These are phyloP conservation scores for Plectranthus barbatus DNA, from an alignment of 257 asterid genomes.

Conservation along the genomic window DNA sequence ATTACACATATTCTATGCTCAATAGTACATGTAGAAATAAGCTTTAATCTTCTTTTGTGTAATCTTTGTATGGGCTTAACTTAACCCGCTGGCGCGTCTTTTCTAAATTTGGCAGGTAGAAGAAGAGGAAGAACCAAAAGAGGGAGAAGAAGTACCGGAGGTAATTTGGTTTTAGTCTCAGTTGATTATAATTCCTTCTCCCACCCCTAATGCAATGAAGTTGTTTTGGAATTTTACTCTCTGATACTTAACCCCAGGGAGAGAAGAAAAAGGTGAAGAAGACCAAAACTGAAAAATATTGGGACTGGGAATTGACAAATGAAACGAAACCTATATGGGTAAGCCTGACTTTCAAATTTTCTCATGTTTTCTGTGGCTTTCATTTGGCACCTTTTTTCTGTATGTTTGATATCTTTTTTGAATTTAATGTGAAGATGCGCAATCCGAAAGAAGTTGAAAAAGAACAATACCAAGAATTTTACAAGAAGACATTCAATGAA, in stretches of 20 bases:
- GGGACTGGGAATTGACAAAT: constrained; percentile 91
- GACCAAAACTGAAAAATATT: constrained; percentile 22
- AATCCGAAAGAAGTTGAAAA: constrained; percentile 92
- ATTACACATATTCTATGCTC: too few relatives aligned
- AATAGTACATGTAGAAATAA: too few relatives aligned
- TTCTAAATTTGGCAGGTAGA: constrained; percentile 59
- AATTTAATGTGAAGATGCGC: constrained; percentile 59
- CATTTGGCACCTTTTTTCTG: neutral
- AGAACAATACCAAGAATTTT: constrained; percentile 82
- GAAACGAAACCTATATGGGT: constrained; percentile 99
- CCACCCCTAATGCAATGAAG: neutral
- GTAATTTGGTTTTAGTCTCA: constrained; percentile 27
- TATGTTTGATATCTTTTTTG: neutral
- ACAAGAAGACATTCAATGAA: constrained; percentile 91
- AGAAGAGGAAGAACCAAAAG: constrained; percentile 90
- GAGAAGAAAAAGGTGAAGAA: constrained; percentile 66
- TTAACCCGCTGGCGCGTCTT: neutral
- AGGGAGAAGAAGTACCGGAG: constrained; percentile 85
- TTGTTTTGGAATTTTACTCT: neutral
- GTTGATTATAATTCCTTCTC: neutral
- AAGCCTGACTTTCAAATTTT: constrained; percentile 16
- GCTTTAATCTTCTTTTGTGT: neutral
- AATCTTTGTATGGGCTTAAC: neutral
- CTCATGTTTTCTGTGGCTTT: neutral
- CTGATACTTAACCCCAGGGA: constrained; percentile 35